Conservation (phyloP, 805 yeast species). For the Candida orba region DNA sequence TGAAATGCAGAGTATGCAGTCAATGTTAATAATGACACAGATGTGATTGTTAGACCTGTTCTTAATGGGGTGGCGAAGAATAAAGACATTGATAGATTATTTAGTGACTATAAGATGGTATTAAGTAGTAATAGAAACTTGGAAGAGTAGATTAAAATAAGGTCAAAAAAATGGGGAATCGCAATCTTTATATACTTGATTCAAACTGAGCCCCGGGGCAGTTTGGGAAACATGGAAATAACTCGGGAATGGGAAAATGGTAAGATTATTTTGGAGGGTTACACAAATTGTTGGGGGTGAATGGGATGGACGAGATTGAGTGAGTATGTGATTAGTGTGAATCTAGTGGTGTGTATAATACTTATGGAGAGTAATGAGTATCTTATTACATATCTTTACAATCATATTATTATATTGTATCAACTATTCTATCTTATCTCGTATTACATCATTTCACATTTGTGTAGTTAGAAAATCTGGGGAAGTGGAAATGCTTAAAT, state of each 20-base stretch:
- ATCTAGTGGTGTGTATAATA: background rate
- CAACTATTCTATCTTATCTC: background rate
- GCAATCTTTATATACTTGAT: background rate
- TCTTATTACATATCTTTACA: too few relatives aligned
- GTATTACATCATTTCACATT: too few relatives aligned
- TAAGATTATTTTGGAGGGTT: background rate
- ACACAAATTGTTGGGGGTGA: too few relatives aligned
- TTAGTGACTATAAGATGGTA: too few relatives aligned
- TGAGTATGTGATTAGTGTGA: background rate
- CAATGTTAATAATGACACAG: slow-evolving; percentile 16
- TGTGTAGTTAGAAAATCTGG: background rate
- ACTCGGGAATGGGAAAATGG: background rate
- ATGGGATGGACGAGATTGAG: too few relatives aligned
- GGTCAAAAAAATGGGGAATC: background rate
- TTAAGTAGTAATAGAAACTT: background rate
- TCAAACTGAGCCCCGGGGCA: background rate
- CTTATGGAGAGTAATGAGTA: too few relatives aligned
- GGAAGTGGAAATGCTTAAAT: too few relatives aligned
- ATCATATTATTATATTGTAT: too few relatives aligned
- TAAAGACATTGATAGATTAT: too few relatives aligned
- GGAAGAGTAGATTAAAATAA: too few relatives aligned
- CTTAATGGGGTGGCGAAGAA: slow-evolving; percentile 3
- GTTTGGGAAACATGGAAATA: background rate
- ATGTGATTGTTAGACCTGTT: slow-evolving; percentile 7
- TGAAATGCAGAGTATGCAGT: slow-evolving; percentile 19